Evolutionary conservation across 768 basidiomycete species (phyloP), one percentile per base, ranked within the genome.

Genomic region (Tricholoma sp.): DNA sequence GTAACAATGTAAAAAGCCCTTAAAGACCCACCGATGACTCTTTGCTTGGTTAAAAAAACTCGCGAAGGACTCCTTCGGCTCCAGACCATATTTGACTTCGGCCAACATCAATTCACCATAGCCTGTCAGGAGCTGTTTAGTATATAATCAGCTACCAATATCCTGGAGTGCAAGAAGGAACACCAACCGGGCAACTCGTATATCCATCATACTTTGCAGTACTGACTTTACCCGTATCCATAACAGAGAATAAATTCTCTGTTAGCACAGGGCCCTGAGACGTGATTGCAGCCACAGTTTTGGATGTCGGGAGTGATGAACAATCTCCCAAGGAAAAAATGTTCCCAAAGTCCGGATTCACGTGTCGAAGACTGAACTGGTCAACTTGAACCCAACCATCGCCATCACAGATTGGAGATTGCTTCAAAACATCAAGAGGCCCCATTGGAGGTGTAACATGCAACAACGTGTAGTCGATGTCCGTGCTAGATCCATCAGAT

Each of bases 371-470:
- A 1, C 91, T 96, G 7, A 74, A 81, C 58, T 83, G 76, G 72
- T 96, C 79, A 39, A 99, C 92, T 46, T 88, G 81, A 1, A 98
- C 93, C 91, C 91, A 98, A 18, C 96, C 96, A 22, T 81, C 80
- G 35, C 79, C 78, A 69, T 98, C 93, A 41, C 89, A 83, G 49
- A 94, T 79, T 2, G 89, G 82, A 0, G 89, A 88, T 34, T 76
- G 74, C 70, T 89, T 92, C 69, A 97, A 80, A 60, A 88, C 81
- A 51, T 91, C 83, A 50, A 88, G 76, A 21, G 95, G 91, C 2
- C 93, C 93, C 91, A 93, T 93, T 9, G 91, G 92, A n/a, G 95
- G 95, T 1, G 85, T 81, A 57, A 82, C 94, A 67, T 98, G 94
- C 56, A 98, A 74, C 14, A 91, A 60, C 2, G 90, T 89, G 70